Evolutionary conservation across 2,329 filamentous ascomycete genomes (phyloP).

Genomic region (Ophiostoma himal-ulmi): DNA sequence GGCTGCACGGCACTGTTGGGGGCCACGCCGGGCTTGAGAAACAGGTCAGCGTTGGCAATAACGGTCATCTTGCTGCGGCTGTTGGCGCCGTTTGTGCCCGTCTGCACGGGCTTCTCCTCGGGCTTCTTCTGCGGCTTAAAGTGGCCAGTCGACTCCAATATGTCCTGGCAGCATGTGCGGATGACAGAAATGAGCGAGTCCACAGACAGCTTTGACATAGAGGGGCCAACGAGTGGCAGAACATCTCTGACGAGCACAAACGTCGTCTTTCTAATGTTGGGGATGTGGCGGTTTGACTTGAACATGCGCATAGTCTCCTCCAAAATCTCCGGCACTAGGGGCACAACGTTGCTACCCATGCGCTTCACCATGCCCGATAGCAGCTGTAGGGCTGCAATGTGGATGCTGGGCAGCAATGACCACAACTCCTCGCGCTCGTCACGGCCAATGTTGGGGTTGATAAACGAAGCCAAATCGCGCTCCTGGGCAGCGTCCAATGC

Average conservation of each 20-base stretch:
- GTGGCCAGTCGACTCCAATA: slow-evolving; percentile 52
- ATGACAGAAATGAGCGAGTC: slow-evolving; percentile 58
- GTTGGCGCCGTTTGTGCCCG: slow-evolving; percentile 29
- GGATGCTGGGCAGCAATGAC: slow-evolving; percentile 65
- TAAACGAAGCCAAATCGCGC: slow-evolving; percentile 47
- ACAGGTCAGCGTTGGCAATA: slow-evolving; percentile 64
- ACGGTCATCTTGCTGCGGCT: slow-evolving; percentile 36
- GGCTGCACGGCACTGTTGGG: slow-evolving; percentile 23
- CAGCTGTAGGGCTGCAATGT: slow-evolving; percentile 63
- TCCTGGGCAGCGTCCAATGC: slow-evolving; percentile 35
- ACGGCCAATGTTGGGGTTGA: slow-evolving; percentile 66
- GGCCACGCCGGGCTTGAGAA: slow-evolving; percentile 47
- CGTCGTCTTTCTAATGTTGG: slow-evolving; percentile 51
- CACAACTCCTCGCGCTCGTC: slow-evolving; percentile 80
- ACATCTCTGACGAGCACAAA: slow-evolving; percentile 57
- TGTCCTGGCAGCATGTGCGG: slow-evolving; percentile 66
- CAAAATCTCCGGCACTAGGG: slow-evolving; percentile 58
- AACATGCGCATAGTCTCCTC: slow-evolving; percentile 71
- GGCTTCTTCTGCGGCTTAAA: slow-evolving; percentile 25
- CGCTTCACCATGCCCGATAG: slow-evolving; percentile 52
- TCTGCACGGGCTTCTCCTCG: slow-evolving; percentile 18
- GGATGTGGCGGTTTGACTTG: slow-evolving; percentile 47
- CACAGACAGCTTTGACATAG: slow-evolving; percentile 60
- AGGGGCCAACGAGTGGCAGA: slow-evolving; percentile 57
- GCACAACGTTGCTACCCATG: slow-evolving; percentile 51